Conservation (phyloP, 352 stramenopile species). For the Pythium aquatile region DNA sequence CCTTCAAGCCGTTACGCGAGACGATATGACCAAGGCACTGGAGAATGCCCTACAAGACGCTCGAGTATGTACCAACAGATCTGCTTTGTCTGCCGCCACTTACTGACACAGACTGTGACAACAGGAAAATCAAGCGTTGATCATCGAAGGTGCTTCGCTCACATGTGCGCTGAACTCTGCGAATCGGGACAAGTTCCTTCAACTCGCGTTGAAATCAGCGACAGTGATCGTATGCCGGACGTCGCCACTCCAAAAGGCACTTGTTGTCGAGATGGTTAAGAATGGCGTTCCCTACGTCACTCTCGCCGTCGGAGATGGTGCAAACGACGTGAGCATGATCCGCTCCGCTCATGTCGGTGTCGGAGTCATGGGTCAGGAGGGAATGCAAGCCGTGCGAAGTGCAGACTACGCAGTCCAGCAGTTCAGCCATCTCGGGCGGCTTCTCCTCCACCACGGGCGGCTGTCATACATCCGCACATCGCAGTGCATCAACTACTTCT, state of each 20-base stretch:
- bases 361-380: slow-evolving; percentile 97
- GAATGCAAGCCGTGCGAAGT: slow-evolving; percentile 84
- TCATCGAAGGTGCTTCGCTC: slow-evolving; percentile 66
- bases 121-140: slow-evolving; percentile 62
- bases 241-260: slow-evolving; percentile 88
- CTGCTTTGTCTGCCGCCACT: neutral
- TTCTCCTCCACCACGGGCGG: slow-evolving; percentile 81
- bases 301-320: slow-evolving; percentile 97
- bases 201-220: slow-evolving; percentile 64
- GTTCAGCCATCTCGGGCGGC: slow-evolving; percentile 73
- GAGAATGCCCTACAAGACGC: slow-evolving; percentile 48
- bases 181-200: slow-evolving; percentile 68
- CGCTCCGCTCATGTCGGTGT: slow-evolving; percentile 98
- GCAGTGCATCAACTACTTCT: slow-evolving; percentile 97
- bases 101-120: neutral
- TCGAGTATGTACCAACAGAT: slow-evolving; percentile 25
- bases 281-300: slow-evolving; percentile 73
- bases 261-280: slow-evolving; percentile 94
- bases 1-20: slow-evolving; percentile 39
- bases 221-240: slow-evolving; percentile 89
- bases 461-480: slow-evolving; percentile 96
- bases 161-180: slow-evolving; percentile 49
- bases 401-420: slow-evolving; percentile 82
- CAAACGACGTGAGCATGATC: slow-evolving; percentile 99
- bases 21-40: slow-evolving; percentile 53